Base-by-base conservation (phyloP, 345 rosid genomes). In the Fremontodendron californicum region DNA sequence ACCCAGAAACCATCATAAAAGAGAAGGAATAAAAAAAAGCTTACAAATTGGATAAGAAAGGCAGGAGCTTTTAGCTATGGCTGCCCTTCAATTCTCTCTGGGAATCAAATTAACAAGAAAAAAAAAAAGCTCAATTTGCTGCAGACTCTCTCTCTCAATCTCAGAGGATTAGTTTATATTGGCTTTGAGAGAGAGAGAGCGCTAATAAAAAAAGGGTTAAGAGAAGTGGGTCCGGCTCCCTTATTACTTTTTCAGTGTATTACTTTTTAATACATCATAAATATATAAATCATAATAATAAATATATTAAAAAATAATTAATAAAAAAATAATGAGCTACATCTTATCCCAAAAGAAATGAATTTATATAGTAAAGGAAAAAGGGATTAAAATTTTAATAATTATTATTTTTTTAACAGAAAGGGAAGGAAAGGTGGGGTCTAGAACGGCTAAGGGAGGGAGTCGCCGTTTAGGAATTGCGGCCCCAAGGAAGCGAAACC, bases 401-500 rank as follows among this genome's bases (percentile, higher is more conserved):
- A 76, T 48, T 23, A 2, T 6, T n/a, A n/a, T 18, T 9, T 35
- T 33, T 35, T 9, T 31, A 54, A 52, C 57, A 27, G 37, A 54
- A 27, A 23, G 35, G 15, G 23, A 69, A 46, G 33, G 4, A 65
- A 73, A n/a, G 27, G 46, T 65, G 27, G 70, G 70, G 70, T 3
- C 70, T 37, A 65, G 27, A 37, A 37, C 48, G 48, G 46, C 27
- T 9, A 65, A 2, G 4, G 42, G 25, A 2, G 55, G 74, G 13
- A 23, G 39, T 46, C 74, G 18, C 58, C 74, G 54, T 29, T 71
- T 27, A 43, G 5, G 42, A 23, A 27, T 29, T 71, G 39, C 39
- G 57, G 57, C 54, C 74, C 64, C 75, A 37, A 37, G 16, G 48
- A n/a, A 35, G 29, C 45, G 64, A 72, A 72, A 72, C 75, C n/a